Base-by-base conservation (phyloP, 2,329 filamentous ascomycete genomes). In the Venturia effusa region DNA sequence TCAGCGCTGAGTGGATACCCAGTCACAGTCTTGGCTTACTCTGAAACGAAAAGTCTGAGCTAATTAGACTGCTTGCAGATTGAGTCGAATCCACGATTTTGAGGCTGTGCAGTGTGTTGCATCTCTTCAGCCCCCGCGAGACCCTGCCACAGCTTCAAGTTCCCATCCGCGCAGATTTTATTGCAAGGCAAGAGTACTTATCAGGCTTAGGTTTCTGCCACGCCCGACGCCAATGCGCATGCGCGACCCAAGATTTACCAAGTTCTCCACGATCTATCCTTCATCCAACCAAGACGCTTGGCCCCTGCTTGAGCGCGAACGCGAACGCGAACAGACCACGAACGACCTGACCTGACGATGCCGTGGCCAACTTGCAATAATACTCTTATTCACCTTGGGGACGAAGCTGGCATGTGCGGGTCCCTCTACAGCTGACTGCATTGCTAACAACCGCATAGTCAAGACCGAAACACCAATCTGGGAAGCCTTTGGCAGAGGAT, bases 391-490 rank as follows among this genome's bases (percentile, higher is more conserved):
- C 32, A 41, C 17, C 19, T 61, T 13, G 62, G 62, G 13, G 62
- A 64, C 22, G 57, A 64, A 61, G 40, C 43, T 22, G 62, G 62
- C 48, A 37, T 17, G 51, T 5, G 22, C 34, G 27, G 27, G 34
- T 10, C 15, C 15, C 11, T 11, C 15, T 57, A 37, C 10, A 32
- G 13, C 27, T n/a, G 15, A n/a, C 6, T 24, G 51, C 51, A 57
- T 57, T 34, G 51, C 51, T 57, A 11, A 57, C 51, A 19, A 54
- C 4, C 7, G 13, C 24, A 15, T 30, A 64, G 63, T 64, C 34
- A 57, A 64, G 32, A 67, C 72, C 62, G 82, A 84, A 70, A 72
- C 72, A 24, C 74, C 75, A n/a, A 71, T 86, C 61, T 84, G 79
- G 78, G 34, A 10, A 10, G 22, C 45, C 13, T 51, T 51, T 51